Percentiles rank a stretch among this genome's conserved stretches.
phyloP scores from a whole-genome alignment of 225 moss, liverwort and hornwort genomes.

The Straminergon stramineum region DNA sequence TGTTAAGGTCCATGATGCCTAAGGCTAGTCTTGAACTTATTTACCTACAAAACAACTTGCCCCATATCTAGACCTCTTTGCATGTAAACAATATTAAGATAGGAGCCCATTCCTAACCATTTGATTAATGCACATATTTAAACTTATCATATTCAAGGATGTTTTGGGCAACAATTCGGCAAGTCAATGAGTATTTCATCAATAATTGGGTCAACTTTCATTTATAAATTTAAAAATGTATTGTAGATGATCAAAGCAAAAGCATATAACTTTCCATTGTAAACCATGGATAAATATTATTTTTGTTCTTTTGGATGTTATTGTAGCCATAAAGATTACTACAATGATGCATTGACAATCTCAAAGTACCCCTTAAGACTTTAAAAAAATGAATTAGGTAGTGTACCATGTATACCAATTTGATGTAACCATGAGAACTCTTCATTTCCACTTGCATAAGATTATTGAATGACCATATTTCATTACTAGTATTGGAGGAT shows the following conservation, averaged over 20 bases:
- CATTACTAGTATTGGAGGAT: rapidly evolving
- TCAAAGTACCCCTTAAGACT: background rate
- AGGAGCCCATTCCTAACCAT: background rate
- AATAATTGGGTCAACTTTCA: background rate
- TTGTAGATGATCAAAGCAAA: background rate
- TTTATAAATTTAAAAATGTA: background rate
- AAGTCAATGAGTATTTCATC: background rate
- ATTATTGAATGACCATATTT: background rate
- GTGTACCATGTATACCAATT: rapidly evolving
- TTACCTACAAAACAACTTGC: rapidly evolving
- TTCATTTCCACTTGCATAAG: rapidly evolving
- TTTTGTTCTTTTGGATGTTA: background rate
- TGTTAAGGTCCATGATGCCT: background rate
- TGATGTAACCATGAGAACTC: background rate
- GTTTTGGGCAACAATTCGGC: rapidly evolving
- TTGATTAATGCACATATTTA: background rate
- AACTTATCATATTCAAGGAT: rapidly evolving
- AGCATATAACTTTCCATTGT: background rate
- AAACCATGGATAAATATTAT: background rate
- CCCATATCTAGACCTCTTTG: rapidly evolving
- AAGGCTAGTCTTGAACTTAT: background rate
- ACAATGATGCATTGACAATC: rapidly evolving
- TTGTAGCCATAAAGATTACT: background rate
- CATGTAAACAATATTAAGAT: background rate
- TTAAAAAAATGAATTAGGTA: background rate